Evolutionary conservation across 2,329 filamentous ascomycete genomes (phyloP).

Genomic region (Orbilia oligospora): DNA sequence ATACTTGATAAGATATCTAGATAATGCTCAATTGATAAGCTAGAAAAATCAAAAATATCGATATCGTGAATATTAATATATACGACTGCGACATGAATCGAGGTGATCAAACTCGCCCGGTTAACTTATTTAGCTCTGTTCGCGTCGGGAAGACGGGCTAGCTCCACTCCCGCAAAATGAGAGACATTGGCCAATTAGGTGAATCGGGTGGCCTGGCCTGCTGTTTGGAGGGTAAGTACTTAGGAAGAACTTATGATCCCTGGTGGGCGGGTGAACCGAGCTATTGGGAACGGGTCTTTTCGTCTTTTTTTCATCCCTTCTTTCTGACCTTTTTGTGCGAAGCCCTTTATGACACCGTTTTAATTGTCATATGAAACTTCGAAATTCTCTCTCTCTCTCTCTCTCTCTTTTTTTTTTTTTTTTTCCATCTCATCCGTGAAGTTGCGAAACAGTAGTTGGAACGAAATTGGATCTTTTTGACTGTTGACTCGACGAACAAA

Average conservation of each 20-base stretch:
- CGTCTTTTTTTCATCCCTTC: constrained; percentile 21
- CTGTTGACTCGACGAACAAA: background rate
- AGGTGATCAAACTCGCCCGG: constrained; percentile 6
- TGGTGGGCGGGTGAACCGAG: constrained; percentile 47
- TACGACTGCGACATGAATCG: too few species aligned
- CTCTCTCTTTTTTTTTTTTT: background rate
- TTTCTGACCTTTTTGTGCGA: background rate
- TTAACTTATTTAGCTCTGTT: background rate
- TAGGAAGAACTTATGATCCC: constrained; percentile 11
- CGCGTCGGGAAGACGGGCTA: constrained; percentile 35
- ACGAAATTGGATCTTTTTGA: background rate
- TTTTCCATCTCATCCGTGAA: background rate
- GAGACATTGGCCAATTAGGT: constrained; percentile 12
- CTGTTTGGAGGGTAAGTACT: too few species aligned
- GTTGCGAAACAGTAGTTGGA: background rate
- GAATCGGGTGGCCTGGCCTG: too few species aligned
- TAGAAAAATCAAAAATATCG: too few species aligned
- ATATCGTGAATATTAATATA: too few species aligned
- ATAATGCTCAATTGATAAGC: too few species aligned
- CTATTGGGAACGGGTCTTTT: constrained; percentile 34
- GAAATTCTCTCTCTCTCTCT: too few species aligned
- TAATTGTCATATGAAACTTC: background rate
- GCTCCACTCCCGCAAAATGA: constrained; percentile 20
- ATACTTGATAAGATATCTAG: too few species aligned
- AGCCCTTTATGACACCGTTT: background rate